Evolutionary conservation across 345 rosid genomes (phyloP).

Genomic region (Combretum micranthum): DNA sequence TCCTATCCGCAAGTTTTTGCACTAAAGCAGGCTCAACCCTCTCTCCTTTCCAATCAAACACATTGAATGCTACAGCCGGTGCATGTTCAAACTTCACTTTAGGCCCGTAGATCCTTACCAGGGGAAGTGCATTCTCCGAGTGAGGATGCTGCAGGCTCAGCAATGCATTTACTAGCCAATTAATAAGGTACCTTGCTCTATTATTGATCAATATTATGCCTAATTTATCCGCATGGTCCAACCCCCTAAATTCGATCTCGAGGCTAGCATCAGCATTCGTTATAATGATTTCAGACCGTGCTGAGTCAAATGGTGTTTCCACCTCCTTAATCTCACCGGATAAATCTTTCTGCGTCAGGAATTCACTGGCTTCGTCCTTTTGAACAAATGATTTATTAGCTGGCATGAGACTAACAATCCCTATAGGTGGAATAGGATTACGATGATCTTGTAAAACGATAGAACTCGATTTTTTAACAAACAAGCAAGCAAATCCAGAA

Average conservation of each 20-base stretch:
- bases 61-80: constrained; percentile 61
- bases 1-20: constrained; percentile 70
- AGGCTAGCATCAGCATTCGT: not conserved
- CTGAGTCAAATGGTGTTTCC: constrained; percentile 13
- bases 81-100: constrained; percentile 38
- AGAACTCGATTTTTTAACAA: constrained; percentile 52
- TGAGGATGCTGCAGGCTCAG: constrained; percentile 58
- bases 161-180: constrained; percentile 74
- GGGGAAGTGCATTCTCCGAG: constrained; percentile 24
- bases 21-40: constrained; percentile 59
- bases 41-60: constrained; percentile 87
- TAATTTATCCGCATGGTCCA: constrained; percentile 70
- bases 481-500: constrained; percentile 70
- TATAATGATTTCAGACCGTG: constrained; percentile 1
- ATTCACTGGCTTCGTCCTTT: constrained; percentile 5
- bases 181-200: constrained; percentile 51
- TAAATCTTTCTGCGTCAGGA: not conserved
- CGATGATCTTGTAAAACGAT: constrained; percentile 30
- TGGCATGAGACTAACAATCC: constrained; percentile 34
- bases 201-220: constrained; percentile 50
- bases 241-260: constrained; percentile 42
- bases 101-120: constrained; percentile 69
- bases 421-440: constrained; percentile 13
- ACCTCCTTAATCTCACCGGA: constrained; percentile 16
- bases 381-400: not conserved